phyloP scores from a whole-genome alignment of 1,284 basidiomycete genomes.

The Cutaneotrichosporon sp. region DNA sequence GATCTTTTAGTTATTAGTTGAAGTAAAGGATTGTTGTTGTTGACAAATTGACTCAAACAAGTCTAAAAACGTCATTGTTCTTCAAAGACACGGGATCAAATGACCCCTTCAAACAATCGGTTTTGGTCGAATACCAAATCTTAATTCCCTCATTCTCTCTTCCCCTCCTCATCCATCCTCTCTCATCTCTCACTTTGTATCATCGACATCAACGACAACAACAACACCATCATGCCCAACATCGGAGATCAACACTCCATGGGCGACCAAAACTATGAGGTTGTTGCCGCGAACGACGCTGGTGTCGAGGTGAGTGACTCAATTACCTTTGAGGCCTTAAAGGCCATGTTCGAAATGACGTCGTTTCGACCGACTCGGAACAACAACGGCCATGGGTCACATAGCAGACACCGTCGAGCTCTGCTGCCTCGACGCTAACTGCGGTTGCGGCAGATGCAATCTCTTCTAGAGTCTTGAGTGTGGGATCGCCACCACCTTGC shows the following conservation, averaged over 20 bases:
- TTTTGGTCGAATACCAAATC: background rate
- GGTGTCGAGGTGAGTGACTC: conserved; percentile 3
- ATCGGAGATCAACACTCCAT: background rate
- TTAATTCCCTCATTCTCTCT: background rate
- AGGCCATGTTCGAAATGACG: background rate
- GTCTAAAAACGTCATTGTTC: background rate
- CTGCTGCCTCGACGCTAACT: background rate
- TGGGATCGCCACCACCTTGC: background rate
- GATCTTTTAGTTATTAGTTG: too few relatives aligned
- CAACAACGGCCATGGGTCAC: background rate
- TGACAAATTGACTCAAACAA: too few relatives aligned
- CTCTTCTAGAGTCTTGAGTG: background rate
- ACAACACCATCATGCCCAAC: background rate
- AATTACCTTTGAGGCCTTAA: background rate
- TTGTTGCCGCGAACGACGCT: background rate
- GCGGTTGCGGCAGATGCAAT: background rate
- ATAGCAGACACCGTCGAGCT: background rate
- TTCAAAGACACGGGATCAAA: background rate
- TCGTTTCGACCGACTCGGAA: background rate
- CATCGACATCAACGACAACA: background rate
- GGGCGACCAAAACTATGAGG: conserved; percentile 5
- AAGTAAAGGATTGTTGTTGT: too few relatives aligned
- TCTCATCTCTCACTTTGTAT: background rate
- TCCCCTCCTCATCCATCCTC: background rate
- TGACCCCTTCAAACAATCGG: background rate